Evolutionary conservation across 2,329 filamentous ascomycete genomes (phyloP).

Genomic region (Ascochyta koolunga): DNA sequence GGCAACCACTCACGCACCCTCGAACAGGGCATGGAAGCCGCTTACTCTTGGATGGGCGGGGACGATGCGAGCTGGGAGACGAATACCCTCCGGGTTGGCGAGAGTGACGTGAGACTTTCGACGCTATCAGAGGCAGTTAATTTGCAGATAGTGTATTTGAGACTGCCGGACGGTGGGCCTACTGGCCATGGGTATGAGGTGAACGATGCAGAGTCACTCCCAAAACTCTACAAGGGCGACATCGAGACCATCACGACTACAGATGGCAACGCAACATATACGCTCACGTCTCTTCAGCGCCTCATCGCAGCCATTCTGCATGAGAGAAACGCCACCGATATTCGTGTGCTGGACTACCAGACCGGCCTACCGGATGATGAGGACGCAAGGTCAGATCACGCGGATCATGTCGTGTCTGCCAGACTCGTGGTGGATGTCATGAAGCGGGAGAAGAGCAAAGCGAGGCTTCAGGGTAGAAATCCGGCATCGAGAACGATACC

Average conservation of each 20-base stretch:
- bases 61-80: conserved; percentile 15
- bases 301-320: conserved; percentile 24
- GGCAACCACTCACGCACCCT: conserved; percentile 22
- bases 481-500: background rate
- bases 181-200: conserved; percentile 25
- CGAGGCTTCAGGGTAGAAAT: conserved; percentile 16
- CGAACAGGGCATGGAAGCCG: conserved; percentile 32
- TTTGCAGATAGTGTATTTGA: conserved; percentile 35
- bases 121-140: conserved; percentile 17
- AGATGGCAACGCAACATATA: conserved; percentile 28
- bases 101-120: conserved; percentile 17
- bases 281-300: conserved; percentile 24
- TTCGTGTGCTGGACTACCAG: conserved; percentile 32
- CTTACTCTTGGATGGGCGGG: conserved; percentile 30
- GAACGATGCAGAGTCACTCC: conserved; percentile 24
- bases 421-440: conserved; percentile 34
- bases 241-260: conserved; percentile 26
- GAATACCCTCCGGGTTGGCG: conserved; percentile 14
- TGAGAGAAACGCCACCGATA: conserved; percentile 20
- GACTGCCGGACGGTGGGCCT: conserved; percentile 32
- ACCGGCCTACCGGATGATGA: conserved; percentile 18
- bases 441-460: conserved; percentile 17
- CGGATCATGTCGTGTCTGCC: conserved; percentile 35
- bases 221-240: conserved; percentile 26
- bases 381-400: conserved; percentile 28